These are phyloP conservation scores for Hippophae rhamnoides DNA, from an alignment of 306 rosid genomes.

Conservation along the genomic window DNA sequence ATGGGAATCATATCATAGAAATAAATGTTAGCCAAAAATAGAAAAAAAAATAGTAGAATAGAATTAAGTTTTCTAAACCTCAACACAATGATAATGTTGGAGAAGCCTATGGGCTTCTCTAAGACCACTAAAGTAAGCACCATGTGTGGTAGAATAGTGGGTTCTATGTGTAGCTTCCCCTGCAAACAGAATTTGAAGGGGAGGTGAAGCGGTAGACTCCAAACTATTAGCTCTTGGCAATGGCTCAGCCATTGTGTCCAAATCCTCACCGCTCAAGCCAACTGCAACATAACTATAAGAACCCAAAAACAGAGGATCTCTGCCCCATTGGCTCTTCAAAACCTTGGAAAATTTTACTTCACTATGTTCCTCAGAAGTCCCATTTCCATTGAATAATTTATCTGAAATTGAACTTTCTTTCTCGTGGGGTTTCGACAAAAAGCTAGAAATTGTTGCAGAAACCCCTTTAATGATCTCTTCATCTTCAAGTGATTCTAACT, in stretches of 20 bases:
- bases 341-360: slow-evolving; percentile 46
- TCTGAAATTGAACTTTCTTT: slow-evolving; percentile 20
- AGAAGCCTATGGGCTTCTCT: slow-evolving; percentile 96
- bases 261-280: slow-evolving; percentile 85
- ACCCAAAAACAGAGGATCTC: slow-evolving; percentile 78
- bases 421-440: slow-evolving; percentile 25
- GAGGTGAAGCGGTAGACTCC: slow-evolving; percentile 28
- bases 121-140: slow-evolving; percentile 94
- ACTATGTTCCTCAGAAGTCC: slow-evolving; percentile 17
- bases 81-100: slow-evolving; percentile 64
- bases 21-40: slow-evolving; percentile 27
- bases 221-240: slow-evolving; percentile 42
- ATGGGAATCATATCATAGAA: slow-evolving; percentile 46
- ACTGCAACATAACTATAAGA: slow-evolving; percentile 79
- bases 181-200: slow-evolving; percentile 87
- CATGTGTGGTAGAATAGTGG: slow-evolving; percentile 97
- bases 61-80: slow-evolving; percentile 35
- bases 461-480: slow-evolving; percentile 68
- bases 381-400: slow-evolving; percentile 36
- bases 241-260: slow-evolving; percentile 83
- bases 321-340: slow-evolving; percentile 71
- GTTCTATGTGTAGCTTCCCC: slow-evolving; percentile 99
- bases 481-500: slow-evolving; percentile 60
- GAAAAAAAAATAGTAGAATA: slow-evolving; percentile 13
- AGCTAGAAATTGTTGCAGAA: slow-evolving; percentile 46